Percentiles rank a stretch among this genome's conserved stretches.
Conservation (phyloP, 2,329 filamentous ascomycete genomes). For the Acrodontium crateriforme region DNA sequence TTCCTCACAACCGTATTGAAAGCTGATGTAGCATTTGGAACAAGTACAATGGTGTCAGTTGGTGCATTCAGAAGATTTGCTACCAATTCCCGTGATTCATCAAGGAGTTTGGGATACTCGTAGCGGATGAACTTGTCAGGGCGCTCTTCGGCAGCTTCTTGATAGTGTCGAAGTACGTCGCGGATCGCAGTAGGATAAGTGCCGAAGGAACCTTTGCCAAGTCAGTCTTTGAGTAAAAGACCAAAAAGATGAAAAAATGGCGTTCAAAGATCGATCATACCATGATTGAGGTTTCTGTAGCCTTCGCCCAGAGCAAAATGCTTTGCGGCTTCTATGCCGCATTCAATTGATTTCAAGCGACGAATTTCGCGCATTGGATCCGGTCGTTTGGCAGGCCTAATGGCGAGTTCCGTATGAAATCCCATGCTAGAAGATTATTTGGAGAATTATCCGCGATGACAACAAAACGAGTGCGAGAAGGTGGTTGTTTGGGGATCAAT, state of each 20-base stretch:
- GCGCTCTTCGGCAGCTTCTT: slow-evolving; percentile 50
- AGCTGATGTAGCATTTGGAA: slow-evolving; percentile 67
- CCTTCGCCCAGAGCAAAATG: slow-evolving; percentile 55
- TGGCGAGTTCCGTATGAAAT: no score
- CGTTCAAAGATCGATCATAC: no score
- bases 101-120: slow-evolving; percentile 47
- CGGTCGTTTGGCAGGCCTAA: no score
- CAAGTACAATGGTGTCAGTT: slow-evolving; percentile 55
- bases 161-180: slow-evolving; percentile 46
- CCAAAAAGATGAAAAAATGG: no score
- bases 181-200: slow-evolving; percentile 53
- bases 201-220: slow-evolving; percentile 57
- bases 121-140: slow-evolving; percentile 70
- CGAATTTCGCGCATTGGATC: no score
- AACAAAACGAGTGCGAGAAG: no score
- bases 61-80: slow-evolving; percentile 54
- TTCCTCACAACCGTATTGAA: slow-evolving; percentile 71
- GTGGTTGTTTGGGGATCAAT: no score
- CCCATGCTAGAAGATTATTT: no score
- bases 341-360: no score
- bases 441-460: no score
- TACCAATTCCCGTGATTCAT: slow-evolving; percentile 49
- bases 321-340: slow-evolving; percentile 34
- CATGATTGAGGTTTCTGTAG: slow-evolving; percentile 69
- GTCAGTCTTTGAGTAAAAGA: slow-evolving; percentile 1